Evolutionary conservation across 1,139 yeast species (phyloP), one percentile per base, ranked within the genome.

Genomic region (Meyerozyma carpophila): DNA sequence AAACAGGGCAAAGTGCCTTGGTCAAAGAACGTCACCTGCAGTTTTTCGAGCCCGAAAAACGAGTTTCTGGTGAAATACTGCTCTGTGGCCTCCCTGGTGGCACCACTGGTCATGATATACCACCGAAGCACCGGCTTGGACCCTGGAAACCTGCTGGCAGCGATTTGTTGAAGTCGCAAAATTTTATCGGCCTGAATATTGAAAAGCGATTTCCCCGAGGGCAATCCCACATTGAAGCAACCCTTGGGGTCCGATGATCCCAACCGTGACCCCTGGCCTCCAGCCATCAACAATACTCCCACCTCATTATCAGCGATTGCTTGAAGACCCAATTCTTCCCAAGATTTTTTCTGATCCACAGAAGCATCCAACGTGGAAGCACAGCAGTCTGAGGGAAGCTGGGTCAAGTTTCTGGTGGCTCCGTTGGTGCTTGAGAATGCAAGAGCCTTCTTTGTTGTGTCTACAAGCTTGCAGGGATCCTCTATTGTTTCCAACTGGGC

Each of bases 1-100:
- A 94, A 81, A 52, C 98, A 95, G 14, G 99, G 99, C 50, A 94
- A 72, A 2, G 94, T 88, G 13, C 98, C 98, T 64, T 94, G 99
- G 66, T 91, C 85, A 63, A 94, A 93, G 57, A 94, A 90, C 8
- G 72, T 67, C 39, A 94, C 73, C 61, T 90, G 86, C 3, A 65
- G 59, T 29, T 65, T 42, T 5, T 63, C 54, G 49, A 91, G 74
- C 0, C 97, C 97, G 62, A 94, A 93, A 62, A 73, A 86, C 21
- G 72, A 51, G 61, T 89, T 62, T 5, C 68, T 56, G 37, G 60
- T 49, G 62, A 94, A 94, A 55, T 81, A 94, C 0, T 64, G 52
- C 62, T 87, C 90, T n/a, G 97, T 93, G 16, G 82, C 75, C 2
- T 55, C 60, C 51, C 94, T 75, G 1, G 98, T 94, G 32, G 96